These are phyloP conservation scores for Quercus glauca DNA, from an alignment of 306 rosid species.

Conservation along the genomic window DNA sequence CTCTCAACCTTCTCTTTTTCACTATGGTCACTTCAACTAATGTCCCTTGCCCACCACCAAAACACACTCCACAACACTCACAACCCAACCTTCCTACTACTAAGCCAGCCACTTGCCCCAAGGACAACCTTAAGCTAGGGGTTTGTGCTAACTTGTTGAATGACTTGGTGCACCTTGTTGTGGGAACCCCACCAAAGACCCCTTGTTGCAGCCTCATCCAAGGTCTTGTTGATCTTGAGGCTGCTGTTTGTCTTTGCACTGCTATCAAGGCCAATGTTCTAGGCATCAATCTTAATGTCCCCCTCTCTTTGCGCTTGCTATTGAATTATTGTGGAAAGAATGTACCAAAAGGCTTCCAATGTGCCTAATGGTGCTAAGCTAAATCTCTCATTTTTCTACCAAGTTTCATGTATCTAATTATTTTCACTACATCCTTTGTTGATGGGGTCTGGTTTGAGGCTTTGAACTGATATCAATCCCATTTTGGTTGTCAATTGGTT, in stretches of 20 bases:
- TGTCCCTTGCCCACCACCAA: conserved; percentile 5
- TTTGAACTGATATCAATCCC: no score
- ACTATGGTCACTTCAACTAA: conserved; percentile 16
- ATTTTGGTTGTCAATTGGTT: no score
- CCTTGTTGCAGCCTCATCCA: conserved; percentile 49
- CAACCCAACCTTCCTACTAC: background rate
- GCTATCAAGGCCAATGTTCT: conserved; percentile 48
- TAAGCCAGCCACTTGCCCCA: conserved; percentile 29
- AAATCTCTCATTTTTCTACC: no score
- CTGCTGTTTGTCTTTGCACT: conserved; percentile 59
- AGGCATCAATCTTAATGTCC: conserved; percentile 49
- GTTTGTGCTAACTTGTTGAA: conserved; percentile 46
- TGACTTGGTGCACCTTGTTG: conserved; percentile 22
- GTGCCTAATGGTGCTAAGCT: no score
- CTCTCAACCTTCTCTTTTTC: conserved; percentile 25
- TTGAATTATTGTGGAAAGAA: conserved; percentile 52
- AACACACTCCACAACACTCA: background rate
- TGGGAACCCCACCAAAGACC: conserved; percentile 39
- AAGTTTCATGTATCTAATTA: no score
- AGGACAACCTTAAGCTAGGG: conserved; percentile 42
- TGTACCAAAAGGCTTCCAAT: no score
- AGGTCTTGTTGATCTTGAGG: conserved; percentile 46
- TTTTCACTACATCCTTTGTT: no score
- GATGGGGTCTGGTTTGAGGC: no score
- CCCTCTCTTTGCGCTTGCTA: conserved; percentile 42